Conservation (phyloP, 768 basidiomycete genomes). For the Chalciporus sphaerocephalus region DNA sequence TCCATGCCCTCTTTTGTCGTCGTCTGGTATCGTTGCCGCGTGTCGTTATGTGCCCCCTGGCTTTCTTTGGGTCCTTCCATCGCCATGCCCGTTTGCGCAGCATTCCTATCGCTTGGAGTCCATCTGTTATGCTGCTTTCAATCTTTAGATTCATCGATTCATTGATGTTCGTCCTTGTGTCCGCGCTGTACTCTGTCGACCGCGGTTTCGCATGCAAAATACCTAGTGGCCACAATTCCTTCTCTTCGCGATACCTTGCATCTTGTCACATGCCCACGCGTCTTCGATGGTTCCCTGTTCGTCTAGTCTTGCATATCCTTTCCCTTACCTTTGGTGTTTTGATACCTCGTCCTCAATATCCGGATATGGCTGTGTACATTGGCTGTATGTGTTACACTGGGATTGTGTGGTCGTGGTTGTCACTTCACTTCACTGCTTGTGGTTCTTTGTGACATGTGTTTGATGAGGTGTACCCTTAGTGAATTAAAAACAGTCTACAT, state of each 20-base stretch:
- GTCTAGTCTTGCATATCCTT: constrained; percentile 21
- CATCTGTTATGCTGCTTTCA: constrained; percentile 24
- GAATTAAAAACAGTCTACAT: constrained; percentile 20
- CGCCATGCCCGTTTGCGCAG: constrained; percentile 6
- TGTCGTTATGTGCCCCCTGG: constrained; percentile 22
- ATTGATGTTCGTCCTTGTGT: constrained; percentile 16
- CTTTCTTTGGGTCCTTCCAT: background rate
- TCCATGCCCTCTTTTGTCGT: constrained; percentile 6
- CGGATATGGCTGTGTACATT: background rate
- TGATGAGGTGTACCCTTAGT: constrained; percentile 26
- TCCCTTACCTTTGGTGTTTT: background rate
- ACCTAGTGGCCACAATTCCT: constrained; percentile 4
- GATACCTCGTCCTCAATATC: background rate
- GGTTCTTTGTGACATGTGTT: constrained; percentile 10
- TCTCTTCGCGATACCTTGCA: constrained; percentile 16
- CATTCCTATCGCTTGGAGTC: constrained; percentile 16
- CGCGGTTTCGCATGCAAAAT: constrained; percentile 12
- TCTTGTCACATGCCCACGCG: constrained; percentile 9
- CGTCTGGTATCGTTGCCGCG: constrained; percentile 4
- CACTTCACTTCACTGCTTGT: constrained; percentile 11
- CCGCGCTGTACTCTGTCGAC: constrained; percentile 10
- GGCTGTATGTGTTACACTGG: constrained; percentile 4
- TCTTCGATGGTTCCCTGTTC: constrained; percentile 1
- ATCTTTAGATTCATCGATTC: constrained; percentile 19
- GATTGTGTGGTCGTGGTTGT: constrained; percentile 9